Percentiles rank a stretch among this genome's conserved stretches.
These are phyloP conservation scores for Metschnikowia noctiluminum DNA, from an alignment of 805 yeast genomes.

Conservation along the genomic window DNA sequence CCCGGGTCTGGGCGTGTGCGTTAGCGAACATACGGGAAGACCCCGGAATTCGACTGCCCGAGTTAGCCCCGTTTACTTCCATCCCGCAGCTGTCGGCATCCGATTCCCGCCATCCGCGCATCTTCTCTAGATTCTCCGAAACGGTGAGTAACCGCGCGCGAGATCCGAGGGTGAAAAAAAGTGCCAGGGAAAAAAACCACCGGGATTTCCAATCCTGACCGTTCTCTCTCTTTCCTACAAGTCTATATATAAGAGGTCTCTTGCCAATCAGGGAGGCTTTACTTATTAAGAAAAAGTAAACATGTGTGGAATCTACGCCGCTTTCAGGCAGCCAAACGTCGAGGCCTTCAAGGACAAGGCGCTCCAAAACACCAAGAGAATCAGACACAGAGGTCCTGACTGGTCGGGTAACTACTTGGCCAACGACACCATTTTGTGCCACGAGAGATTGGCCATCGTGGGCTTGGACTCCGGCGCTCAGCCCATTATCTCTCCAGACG, in stretches of 20 bases:
- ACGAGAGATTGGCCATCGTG: constrained; percentile 96
- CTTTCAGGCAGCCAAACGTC: constrained; percentile 76
- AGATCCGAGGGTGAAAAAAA: constrained; percentile 12
- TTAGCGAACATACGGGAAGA: too few relatives aligned
- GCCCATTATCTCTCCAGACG: constrained; percentile 85
- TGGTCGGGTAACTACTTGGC: constrained; percentile 93
- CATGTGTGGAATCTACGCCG: constrained; percentile 99
- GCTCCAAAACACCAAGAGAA: constrained; percentile 82
- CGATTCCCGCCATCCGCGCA: too few relatives aligned
- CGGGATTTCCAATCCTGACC: not conserved
- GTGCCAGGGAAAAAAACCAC: not conserved
- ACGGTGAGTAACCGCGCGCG: constrained; percentile 6
- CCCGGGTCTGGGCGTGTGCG: too few relatives aligned
- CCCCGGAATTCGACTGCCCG: too few relatives aligned
- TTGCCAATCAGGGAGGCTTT: too few relatives aligned
- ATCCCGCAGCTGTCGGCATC: too few relatives aligned
- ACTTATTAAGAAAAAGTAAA: too few relatives aligned
- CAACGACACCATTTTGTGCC: constrained; percentile 83
- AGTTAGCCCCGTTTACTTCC: too few relatives aligned
- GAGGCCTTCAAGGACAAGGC: constrained; percentile 83
- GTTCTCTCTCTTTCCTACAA: not conserved
- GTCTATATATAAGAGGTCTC: too few relatives aligned
- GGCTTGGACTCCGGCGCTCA: constrained; percentile 98
- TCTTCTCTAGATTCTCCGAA: not conserved
- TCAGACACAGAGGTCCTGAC: constrained; percentile 99